These are phyloP conservation scores for Parietichytrium sp. DNA, from an alignment of 108 stramenopile genomes.

Conservation along the genomic window DNA sequence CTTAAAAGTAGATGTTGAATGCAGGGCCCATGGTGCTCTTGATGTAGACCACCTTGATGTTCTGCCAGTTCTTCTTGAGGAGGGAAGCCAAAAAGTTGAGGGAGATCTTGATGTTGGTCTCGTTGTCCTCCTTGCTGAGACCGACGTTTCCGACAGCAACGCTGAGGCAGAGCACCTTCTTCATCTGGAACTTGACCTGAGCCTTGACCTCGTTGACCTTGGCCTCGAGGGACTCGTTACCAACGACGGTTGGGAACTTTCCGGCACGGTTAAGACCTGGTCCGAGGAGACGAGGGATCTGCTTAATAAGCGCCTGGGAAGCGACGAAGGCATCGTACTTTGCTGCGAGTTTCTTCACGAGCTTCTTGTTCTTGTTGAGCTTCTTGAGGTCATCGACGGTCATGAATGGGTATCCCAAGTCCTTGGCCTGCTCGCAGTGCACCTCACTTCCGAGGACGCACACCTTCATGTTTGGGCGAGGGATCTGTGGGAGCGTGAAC, in stretches of 20 bases:
- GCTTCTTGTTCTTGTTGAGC: conserved; percentile 99
- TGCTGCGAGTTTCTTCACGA: conserved; percentile 99
- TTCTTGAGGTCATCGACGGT: conserved; percentile 98
- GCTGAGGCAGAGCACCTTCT: conserved; percentile 99
- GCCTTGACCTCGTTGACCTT: conserved; percentile 98
- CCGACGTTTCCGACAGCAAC: conserved; percentile 93
- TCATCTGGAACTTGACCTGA: conserved; percentile 99
- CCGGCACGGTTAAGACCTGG: conserved; percentile 99
- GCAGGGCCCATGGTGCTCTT: conserved; percentile 99
- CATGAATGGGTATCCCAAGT: conserved; percentile 92
- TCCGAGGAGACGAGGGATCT: conserved; percentile 98
- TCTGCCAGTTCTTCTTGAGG: conserved; percentile 99
- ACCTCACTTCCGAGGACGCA: conserved; percentile 98
- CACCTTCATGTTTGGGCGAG: conserved; percentile 91
- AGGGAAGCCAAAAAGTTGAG: conserved; percentile 97
- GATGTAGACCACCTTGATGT: conserved; percentile 97
- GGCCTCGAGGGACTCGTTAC: conserved; percentile 90
- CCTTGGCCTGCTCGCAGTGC: conserved; percentile 97
- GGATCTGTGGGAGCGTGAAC: conserved; percentile 91
- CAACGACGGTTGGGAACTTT: conserved; percentile 97
- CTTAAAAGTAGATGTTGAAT: conserved; percentile 97
- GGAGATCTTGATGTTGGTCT: conserved; percentile 93
- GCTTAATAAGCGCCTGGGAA: conserved; percentile 98
- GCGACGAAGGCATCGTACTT: conserved; percentile 99
- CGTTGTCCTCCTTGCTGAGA: conserved; percentile 84